Evolutionary conservation across 2,329 filamentous ascomycete species (phyloP), one percentile per base, ranked within the genome.

Genomic region (Akanthomyces muscarius): DNA sequence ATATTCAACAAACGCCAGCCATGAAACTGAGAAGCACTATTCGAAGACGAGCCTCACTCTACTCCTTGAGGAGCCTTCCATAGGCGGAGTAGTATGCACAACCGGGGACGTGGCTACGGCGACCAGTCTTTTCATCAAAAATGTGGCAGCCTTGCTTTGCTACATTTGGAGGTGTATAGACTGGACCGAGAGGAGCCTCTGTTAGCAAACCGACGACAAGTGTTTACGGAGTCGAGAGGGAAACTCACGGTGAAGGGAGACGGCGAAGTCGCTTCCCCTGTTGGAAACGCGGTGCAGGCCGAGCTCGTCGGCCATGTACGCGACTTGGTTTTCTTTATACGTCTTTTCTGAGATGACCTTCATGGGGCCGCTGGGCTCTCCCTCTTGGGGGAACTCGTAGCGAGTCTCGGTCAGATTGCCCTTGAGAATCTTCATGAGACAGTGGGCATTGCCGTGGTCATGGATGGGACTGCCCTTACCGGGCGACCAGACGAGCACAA

Each of bases 291-390:
- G 86, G 77, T 97, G 93, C 48, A 97, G 81, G 23, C 93, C 93
- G 33, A 97, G 86, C 77, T 92, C 86, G 73, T 97, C 93, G 45
- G 91, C 90, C 88, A 97, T 97, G 75, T 97, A 97, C 10, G 91
- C 89, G 45, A 96, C 91, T 66, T 89, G 80, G 67, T 94, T 89
- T 71, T 88, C 81, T 56, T 80, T 77, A 71, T 92, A 90, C 48
- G 81, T 83, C 45, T 84, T 90, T 70, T 91, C 84, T 51, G 85
- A 87, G 67, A 87, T 88, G 63, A 90, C 75, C 64, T 79, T 72
- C 75, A 90, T 87, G 3, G 87, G 86, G 6, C 79, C 78, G 55
- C 82, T 78, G 55, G 80, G 76, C 55, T 76, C 73, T 38, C 69
- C 66, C 25, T 73, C 73, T 55, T 80, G 72, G 0, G 92, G 92